phyloP scores from a whole-genome alignment of 164 flowering plant species.

The Tinospora cordifolia region DNA sequence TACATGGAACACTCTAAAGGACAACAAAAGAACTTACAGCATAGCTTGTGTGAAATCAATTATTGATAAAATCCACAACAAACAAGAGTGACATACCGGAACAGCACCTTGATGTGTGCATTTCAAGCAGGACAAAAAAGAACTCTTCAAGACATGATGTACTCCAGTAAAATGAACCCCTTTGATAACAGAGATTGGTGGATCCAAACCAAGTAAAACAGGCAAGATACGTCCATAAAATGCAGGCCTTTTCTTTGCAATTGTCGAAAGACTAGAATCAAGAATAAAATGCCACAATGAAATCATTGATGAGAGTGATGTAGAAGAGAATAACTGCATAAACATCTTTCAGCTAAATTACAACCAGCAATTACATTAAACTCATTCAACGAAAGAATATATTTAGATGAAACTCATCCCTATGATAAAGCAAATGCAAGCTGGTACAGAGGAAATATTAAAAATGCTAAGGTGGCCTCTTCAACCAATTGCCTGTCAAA shows the following conservation, averaged over 20 bases:
- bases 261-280: slow-evolving; percentile 62
- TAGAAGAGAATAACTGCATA: background rate
- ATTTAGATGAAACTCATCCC: background rate
- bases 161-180: slow-evolving; percentile 53
- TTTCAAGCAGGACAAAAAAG: slow-evolving; percentile 66
- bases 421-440: background rate
- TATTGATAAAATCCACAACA: background rate
- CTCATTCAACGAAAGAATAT: background rate
- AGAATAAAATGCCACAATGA: slow-evolving; percentile 5
- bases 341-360: background rate
- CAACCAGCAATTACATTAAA: background rate
- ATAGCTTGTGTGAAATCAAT: background rate
- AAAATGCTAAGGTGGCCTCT: background rate
- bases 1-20: background rate
- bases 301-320: background rate
- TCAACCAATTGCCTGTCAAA: too few species aligned
- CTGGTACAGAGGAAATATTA: background rate
- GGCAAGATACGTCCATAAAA: slow-evolving; percentile 94
- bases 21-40: background rate
- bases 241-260: slow-evolving; percentile 86
- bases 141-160: slow-evolving; percentile 61
- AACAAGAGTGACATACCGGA: slow-evolving; percentile 49
- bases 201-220: slow-evolving; percentile 82
- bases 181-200: slow-evolving; percentile 47
- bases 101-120: slow-evolving; percentile 85